Conservation (phyloP, 2,329 filamentous ascomycete species). For the Hypoxylon sp. region DNA sequence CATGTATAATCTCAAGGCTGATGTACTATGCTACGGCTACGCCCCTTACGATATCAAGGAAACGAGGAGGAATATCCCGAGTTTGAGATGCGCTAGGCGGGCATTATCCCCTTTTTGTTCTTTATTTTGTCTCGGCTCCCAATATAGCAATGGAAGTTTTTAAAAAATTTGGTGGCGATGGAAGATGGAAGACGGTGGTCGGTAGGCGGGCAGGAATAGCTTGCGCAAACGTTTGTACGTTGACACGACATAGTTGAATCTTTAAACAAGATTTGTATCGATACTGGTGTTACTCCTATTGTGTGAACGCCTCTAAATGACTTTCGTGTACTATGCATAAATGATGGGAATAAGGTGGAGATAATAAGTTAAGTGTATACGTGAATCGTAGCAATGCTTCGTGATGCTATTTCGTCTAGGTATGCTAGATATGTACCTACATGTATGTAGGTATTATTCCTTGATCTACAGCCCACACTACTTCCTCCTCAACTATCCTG, state of each 20-base stretch:
- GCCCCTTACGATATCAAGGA: slow-evolving; percentile 12
- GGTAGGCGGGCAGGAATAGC: not conserved
- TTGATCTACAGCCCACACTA: not conserved
- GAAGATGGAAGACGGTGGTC: not conserved
- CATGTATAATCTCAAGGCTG: not conserved
- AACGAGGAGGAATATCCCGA: slow-evolving; percentile 2
- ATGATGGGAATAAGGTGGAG: too few species aligned
- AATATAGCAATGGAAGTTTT: slow-evolving; percentile 5
- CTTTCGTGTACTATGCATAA: not conserved
- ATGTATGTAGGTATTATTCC: not conserved
- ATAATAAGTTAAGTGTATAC: not conserved
- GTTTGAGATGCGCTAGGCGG: not conserved
- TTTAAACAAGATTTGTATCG: slow-evolving; percentile 2
- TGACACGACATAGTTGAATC: slow-evolving; percentile 26
- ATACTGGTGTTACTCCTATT: not conserved
- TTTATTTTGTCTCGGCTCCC: not conserved
- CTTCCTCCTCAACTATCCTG: slow-evolving; percentile 36
- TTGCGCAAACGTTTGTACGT: slow-evolving; percentile 25
- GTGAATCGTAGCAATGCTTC: slow-evolving; percentile 1
- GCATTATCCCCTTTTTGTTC: not conserved
- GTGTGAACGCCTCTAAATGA: not conserved
- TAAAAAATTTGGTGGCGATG: slow-evolving; percentile 7
- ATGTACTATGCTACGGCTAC: slow-evolving; percentile 15
- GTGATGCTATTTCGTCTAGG: slow-evolving; percentile 5
- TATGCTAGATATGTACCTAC: not conserved